phyloP scores from a whole-genome alignment of 371 early-diverging fungal species.

The Mucor sp. region DNA sequence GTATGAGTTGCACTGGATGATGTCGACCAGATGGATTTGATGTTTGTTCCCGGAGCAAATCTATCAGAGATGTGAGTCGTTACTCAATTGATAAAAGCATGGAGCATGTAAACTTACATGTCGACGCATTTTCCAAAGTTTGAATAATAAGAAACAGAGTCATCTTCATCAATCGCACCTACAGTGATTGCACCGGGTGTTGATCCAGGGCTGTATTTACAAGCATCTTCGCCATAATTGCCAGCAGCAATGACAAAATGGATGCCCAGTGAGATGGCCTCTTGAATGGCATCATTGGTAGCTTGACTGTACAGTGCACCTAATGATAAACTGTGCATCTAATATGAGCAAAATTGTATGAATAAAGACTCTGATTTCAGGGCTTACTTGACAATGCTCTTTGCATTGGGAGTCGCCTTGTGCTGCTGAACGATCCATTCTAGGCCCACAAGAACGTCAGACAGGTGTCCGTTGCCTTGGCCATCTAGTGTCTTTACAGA shows the following conservation, averaged over 20 bases:
- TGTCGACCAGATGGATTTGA: slow-evolving; percentile 64
- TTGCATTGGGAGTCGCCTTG: slow-evolving; percentile 18
- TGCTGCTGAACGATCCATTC: slow-evolving; percentile 60
- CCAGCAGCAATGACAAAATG: slow-evolving; percentile 66
- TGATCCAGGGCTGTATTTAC: slow-evolving; percentile 84
- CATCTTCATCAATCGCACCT: slow-evolving; percentile 79
- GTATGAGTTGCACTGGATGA: slow-evolving; percentile 33
- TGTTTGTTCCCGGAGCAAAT: slow-evolving; percentile 78
- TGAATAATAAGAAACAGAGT: slow-evolving; percentile 73
- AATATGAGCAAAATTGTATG: too few species aligned
- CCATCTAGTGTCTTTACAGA: slow-evolving; percentile 65
- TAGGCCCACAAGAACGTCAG: slow-evolving; percentile 66
- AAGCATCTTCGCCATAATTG: slow-evolving; percentile 76
- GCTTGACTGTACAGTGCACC: slow-evolving; percentile 61
- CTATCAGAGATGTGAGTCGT: neutral
- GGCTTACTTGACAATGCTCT: slow-evolving; percentile 46
- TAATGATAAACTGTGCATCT: slow-evolving; percentile 46
- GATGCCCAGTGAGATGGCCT: slow-evolving; percentile 54
- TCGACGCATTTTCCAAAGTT: slow-evolving; percentile 83
- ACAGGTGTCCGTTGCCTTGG: slow-evolving; percentile 52
- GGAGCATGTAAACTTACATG: slow-evolving; percentile 42
- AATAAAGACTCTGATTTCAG: too few species aligned
- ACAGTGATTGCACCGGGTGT: slow-evolving; percentile 84
- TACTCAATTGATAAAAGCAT: neutral
- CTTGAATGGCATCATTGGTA: slow-evolving; percentile 57